Conservation (phyloP, 805 yeast genomes). For the Jamesozyma jinghongensis region DNA sequence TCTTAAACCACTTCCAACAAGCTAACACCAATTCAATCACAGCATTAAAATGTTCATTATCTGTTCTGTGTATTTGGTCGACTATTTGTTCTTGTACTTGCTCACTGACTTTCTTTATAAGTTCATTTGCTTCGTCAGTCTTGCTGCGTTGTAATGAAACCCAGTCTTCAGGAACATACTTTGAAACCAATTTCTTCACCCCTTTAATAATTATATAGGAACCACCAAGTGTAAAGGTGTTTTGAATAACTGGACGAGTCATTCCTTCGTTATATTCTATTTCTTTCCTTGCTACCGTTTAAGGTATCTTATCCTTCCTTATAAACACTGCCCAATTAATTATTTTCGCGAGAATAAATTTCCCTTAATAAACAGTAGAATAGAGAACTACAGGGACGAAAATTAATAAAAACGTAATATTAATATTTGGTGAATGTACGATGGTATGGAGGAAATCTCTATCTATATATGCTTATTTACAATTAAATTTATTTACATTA, state of each 20-base stretch:
- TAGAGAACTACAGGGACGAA: neutral
- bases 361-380: too few relatives aligned
- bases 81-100: neutral
- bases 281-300: too few relatives aligned
- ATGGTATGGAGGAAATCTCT: too few relatives aligned
- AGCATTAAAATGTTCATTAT: neutral
- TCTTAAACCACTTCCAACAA: neutral
- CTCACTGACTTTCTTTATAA: neutral
- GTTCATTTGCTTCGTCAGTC: neutral
- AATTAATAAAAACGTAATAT: too few relatives aligned
- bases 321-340: neutral
- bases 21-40: neutral
- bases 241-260: slow-evolving; percentile 12
- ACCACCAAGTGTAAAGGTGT: slow-evolving; percentile 11
- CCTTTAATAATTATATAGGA: slow-evolving; percentile 13
- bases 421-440: too few relatives aligned
- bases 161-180: slow-evolving; percentile 12
- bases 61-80: neutral
- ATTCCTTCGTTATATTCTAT: neutral
- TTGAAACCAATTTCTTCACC: slow-evolving; percentile 6
- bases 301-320: too few relatives aligned
- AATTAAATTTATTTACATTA: neutral
- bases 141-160: slow-evolving; percentile 1
- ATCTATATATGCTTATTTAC: neutral
- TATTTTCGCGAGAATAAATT: too few relatives aligned